Evolutionary conservation across 306 rosid species (phyloP), one percentile per base, ranked within the genome.

Genomic region (Astragalus membranaceus): DNA sequence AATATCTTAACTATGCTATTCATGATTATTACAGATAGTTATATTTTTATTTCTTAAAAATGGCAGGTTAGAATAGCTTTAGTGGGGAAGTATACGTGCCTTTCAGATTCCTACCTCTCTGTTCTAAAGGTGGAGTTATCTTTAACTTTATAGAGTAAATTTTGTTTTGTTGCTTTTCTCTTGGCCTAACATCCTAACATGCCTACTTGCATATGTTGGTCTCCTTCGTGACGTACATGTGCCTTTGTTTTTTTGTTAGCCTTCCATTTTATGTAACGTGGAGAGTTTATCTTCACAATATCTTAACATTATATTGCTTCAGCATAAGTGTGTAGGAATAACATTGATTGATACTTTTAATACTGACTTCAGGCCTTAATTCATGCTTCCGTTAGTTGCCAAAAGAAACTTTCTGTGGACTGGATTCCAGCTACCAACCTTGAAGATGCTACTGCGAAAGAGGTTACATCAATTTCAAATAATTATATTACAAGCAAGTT

Each of bases 1-100:
- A 20, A 41, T 56, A 15, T 52, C 70, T 53, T 54, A 16, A 60
- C 73, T 60, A 30, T 62, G 23, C 50, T 57, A 49, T 79, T 46
- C 51, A 43, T 63, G 47, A 56, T 50, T 48, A 3, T 67, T n/a
- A 41, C 52, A 23, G 7, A 49, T 64, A 16, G 2, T 48, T 67
- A 72, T 42, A 54, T 3, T 48, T 67, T 42, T 41, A 3, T 49
- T 7, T 33, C 56, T 62, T 54, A 39, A 58, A 54, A 71, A 67
- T 67, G 0, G 67, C 87, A 95, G 97, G 97, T 91, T 65, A 86
- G 88, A 43, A 91, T 95, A 62, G 96, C 96, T 64, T 78, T 95
- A 70, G 97, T 95, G 49, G 99, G 99, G 62, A 95, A 95, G 80
- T 95, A 95, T 74, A 91, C 99, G 2, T 87, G 81, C 60, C 92